Base-by-base conservation (phyloP, 306 rosid species). In the Rosa persica region DNA sequence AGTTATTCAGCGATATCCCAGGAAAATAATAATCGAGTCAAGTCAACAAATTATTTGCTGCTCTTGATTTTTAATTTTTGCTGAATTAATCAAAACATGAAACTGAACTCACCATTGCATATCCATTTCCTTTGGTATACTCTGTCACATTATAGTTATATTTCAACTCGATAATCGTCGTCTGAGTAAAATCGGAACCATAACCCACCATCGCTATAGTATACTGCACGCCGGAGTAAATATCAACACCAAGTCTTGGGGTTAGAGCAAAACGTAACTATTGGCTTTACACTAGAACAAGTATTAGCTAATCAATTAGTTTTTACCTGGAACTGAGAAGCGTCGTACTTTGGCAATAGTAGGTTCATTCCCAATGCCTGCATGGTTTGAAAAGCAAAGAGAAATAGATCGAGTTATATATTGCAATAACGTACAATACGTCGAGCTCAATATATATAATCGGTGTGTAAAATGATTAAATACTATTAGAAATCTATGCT, bases 331-430 rank as follows among this genome's bases (percentile, higher is more conserved):
- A 42, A 16, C 19, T 42, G 55, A 19, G 68, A 30, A 10, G 11
- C 2, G 43, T 74, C 43, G 47, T 13, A 58, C 43, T 42, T 74
- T 16, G 0, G 6, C 64, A 58, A 3, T 49, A 71, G 55, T 22
- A 74, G 16, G 55, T 58, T 74, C 78, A 74, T 74, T 36, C 55
- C 78, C 78, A 74, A 74, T 15, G 55, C 47, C 78, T 74, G 78
- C 55, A 58, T 40, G 25, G 38, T 55, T 58, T 30, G 19, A 19
- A 17, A 12, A 70, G 57, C 13, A 70, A 70, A 70, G 20, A 67
- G 5, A 39, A 67, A 20, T 4, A 22, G 64, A 11, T 3, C 1
- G 34, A 58, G 16, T 22, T 23, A 22, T 11, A 58, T 23, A 55
- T n/a, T n/a, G 2, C 64, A 22, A 62, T 12, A 65, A 65, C 4